Evolutionary conservation across 768 basidiomycete genomes (phyloP), one percentile per base, ranked within the genome.

Genomic region (Tylopilus felleus): DNA sequence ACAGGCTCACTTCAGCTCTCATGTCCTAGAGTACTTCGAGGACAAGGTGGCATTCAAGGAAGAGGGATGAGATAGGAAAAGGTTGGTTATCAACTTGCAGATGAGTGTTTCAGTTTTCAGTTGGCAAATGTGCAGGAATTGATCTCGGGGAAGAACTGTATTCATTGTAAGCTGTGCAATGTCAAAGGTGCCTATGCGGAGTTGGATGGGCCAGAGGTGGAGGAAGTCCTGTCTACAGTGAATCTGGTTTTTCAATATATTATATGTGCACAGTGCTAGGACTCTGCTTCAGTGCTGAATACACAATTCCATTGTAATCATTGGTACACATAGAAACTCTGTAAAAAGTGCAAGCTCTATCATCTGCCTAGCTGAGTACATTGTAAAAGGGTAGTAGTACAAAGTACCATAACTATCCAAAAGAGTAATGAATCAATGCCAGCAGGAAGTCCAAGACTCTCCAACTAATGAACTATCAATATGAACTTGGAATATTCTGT

Each of bases 161-260:
- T 92, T 33, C 90, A 96, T 67, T 97, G 93, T 76, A 97, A 95
- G 71, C 76, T 97, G 40, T 99, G 96, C 68, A 92, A 94, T 57
- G 85, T 99, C 74, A n/a, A 98, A 99, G 74, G 90, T 90, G 5
- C 95, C 95, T 4, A 93, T 93, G 2, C 92, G 97, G 67, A 91
- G 87, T 16, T 98, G 96, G 96, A 88, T 85, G 6, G 93, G 0
- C 97, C 97, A 0, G 94, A 98, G 96, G 95, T 12, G 90, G 93
- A 13, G 96, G 96, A 28, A 96, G 96, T 48, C 96, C 95, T 35
- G 96, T 96, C 70, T 98, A 97, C 67, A 89, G 94, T 96, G 62
- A 33, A 65, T 51, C 4, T 47, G 58, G 17, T 8, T 17, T 8
- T 8, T 1, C 33, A 28, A 66, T 59, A 56, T n/a, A n/a, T n/a